A percentile compares a stretch with the other conserved stretches of the same genome.
Evolutionary conservation across 106 monocot species (phyloP).

Genomic region (Dendrobium catenatum): DNA sequence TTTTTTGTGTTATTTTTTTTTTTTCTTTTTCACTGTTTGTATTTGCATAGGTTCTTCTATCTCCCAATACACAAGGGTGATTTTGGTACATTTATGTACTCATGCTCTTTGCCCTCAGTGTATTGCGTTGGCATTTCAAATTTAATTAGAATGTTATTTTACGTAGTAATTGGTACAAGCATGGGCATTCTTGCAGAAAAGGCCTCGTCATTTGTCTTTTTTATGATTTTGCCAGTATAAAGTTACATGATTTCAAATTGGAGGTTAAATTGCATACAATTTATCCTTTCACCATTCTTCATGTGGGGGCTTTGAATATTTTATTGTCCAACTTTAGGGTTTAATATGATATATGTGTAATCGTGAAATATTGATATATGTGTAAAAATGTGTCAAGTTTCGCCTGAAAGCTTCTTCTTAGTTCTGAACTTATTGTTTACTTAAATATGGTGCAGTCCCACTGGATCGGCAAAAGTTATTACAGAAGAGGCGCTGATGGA

Average conservation of each 20-base stretch:
- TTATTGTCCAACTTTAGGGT: not conserved
- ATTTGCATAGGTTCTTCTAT: not conserved
- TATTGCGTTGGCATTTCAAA: no score
- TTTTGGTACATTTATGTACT: not conserved
- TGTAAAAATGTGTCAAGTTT: not conserved
- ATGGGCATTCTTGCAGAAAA: no score
- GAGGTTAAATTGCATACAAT: no score
- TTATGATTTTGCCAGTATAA: no score
- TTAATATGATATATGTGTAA: not conserved
- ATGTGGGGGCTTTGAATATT: not conserved
- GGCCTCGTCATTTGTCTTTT: no score
- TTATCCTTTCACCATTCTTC: no score
- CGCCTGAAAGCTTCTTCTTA: not conserved
- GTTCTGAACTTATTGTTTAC: no score
- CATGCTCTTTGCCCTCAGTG: not conserved
- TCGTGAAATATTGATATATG: not conserved
- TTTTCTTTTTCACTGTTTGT: not conserved
- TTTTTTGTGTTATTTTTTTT: no score
- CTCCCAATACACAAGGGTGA: not conserved
- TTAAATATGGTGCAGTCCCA: slow-evolving; percentile 46
- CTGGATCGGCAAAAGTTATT: slow-evolving; percentile 91
- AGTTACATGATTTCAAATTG: no score
- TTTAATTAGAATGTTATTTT: no score
- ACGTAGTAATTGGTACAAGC: no score
- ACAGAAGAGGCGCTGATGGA: slow-evolving; percentile 76